Conservation (phyloP, 176 grass and related monocot species). For the Phoenix dactylifera region DNA sequence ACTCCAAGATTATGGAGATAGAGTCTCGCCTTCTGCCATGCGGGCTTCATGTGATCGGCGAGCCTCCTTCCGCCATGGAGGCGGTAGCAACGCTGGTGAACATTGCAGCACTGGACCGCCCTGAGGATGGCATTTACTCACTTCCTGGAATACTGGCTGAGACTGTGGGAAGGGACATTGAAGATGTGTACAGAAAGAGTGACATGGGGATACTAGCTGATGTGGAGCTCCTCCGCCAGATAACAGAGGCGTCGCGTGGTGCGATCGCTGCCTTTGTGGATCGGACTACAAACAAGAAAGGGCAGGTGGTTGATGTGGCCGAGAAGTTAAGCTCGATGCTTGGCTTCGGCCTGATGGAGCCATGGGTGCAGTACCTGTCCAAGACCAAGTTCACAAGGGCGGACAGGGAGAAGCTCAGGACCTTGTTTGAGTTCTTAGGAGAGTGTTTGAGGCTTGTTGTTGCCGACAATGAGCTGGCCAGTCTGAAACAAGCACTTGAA, state of each 20-base stretch:
- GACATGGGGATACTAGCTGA: conserved; percentile 85
- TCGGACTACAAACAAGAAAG: conserved; percentile 72
- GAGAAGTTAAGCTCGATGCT: conserved; percentile 63
- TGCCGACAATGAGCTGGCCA: conserved; percentile 73
- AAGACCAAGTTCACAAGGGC: conserved; percentile 74
- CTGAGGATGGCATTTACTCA: conserved; percentile 63
- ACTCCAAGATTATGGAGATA: conserved; percentile 97
- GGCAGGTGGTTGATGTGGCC: conserved; percentile 79
- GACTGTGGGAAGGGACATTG: conserved; percentile 73
- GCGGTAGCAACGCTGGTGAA: conserved; percentile 96
- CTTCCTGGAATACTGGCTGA: conserved; percentile 71
- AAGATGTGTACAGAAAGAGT: conserved; percentile 84
- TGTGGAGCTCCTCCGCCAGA: conserved; percentile 88
- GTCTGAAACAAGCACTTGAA: conserved; percentile 83
- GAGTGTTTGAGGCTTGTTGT: conserved; percentile 81
- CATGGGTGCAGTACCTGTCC: conserved; percentile 88
- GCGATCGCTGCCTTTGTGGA: conserved; percentile 65
- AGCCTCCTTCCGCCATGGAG: conserved; percentile 84
- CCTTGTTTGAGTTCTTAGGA: conserved; percentile 67
- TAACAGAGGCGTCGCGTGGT: conserved; percentile 84
- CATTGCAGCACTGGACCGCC: conserved; percentile 84
- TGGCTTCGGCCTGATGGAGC: conserved; percentile 65
- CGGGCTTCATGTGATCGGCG: conserved; percentile 94
- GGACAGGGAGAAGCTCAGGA: conserved; percentile 83
- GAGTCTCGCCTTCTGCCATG: conserved; percentile 87